Evolutionary conservation across 2,329 filamentous ascomycete species (phyloP).

Genomic region (Leptodontidium sp.): DNA sequence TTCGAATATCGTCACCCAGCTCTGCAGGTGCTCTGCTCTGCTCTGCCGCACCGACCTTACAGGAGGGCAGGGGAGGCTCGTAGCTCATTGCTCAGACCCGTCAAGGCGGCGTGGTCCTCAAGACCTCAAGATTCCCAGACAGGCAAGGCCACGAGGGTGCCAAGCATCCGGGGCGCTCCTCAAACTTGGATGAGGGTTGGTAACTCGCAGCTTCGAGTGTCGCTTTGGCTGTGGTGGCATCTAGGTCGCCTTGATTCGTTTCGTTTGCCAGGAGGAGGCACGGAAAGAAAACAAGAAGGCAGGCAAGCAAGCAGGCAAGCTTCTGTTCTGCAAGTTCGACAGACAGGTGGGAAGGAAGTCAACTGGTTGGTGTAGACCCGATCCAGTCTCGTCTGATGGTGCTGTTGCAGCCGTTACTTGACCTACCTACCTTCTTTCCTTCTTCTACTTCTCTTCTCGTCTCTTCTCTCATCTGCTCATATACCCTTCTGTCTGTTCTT

Average conservation of each 20-base stretch:
- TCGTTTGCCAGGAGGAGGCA: background rate
- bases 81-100: background rate
- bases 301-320: background rate
- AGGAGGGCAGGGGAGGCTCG: too few species aligned
- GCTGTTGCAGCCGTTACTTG: background rate
- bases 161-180: constrained; percentile 6
- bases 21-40: too few species aligned
- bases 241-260: background rate
- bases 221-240: background rate
- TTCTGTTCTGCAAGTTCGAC: background rate
- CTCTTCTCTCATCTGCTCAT: background rate
- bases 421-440: constrained; percentile 12
- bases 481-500: background rate
- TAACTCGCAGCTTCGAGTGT: background rate
- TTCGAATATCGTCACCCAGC: background rate
- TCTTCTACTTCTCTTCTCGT: constrained; percentile 2
- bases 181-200: constrained; percentile 1
- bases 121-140: background rate
- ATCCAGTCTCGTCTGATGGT: background rate
- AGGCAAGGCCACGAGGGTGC: constrained; percentile 1
- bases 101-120: background rate
- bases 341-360: background rate
- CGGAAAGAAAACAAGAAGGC: background rate
- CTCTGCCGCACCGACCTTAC: too few species aligned
- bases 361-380: constrained; percentile 3